phyloP scores from a whole-genome alignment of 2,329 filamentous ascomycete genomes.

The Graphilbum sp. region DNA sequence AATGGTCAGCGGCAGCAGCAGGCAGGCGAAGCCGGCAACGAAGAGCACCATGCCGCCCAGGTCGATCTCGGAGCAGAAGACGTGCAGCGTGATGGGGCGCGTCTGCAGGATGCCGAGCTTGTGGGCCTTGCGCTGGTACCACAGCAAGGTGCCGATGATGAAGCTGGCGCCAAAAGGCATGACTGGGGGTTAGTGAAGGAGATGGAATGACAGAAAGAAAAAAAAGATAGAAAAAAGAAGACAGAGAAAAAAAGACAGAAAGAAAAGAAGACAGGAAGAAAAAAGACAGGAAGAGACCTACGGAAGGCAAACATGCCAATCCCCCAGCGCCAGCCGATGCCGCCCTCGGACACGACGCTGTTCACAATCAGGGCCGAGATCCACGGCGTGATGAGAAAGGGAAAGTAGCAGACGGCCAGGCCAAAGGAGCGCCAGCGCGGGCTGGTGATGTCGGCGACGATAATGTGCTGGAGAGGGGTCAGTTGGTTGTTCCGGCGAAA shows the following conservation, averaged over 20 bases:
- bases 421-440: constrained; percentile 31
- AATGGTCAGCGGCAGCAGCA: constrained; percentile 29
- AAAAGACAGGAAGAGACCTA: too few species aligned
- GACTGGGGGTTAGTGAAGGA: constrained; percentile 23
- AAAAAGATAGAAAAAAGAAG: too few species aligned
- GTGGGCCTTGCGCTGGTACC: not conserved
- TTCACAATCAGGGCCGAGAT: constrained; percentile 31
- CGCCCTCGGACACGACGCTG: constrained; percentile 10
- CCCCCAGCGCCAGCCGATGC: constrained; percentile 37
- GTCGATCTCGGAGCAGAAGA: constrained; percentile 21
- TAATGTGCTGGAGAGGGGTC: constrained; percentile 20
- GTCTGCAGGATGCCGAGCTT: not conserved
- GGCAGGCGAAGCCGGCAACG: constrained; percentile 27
- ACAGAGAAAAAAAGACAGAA: too few species aligned
- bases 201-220: not conserved
- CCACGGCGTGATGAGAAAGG: constrained; percentile 40
- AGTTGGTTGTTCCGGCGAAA: not conserved
- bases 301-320: constrained; percentile 19
- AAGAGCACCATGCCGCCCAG: constrained; percentile 28
- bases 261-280: too few species aligned
- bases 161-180: constrained; percentile 34
- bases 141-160: constrained; percentile 22
- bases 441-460: constrained; percentile 44
- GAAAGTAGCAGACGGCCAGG: constrained; percentile 32
- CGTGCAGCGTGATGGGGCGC: constrained; percentile 8